These are phyloP conservation scores for Candida fluviatilis DNA, from an alignment of 805 yeast genomes.

Conservation along the genomic window DNA sequence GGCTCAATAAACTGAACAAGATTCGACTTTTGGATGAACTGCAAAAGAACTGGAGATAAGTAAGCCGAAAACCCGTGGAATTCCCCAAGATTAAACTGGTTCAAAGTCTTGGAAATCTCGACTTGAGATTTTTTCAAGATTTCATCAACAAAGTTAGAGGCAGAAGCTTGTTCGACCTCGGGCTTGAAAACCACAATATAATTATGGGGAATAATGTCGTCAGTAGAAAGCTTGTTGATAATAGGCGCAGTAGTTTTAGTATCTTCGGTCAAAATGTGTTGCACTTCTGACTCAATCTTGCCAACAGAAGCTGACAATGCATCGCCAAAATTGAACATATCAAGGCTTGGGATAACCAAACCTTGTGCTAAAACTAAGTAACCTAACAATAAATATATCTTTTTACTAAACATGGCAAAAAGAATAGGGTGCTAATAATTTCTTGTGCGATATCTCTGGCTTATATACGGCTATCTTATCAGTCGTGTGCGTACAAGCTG, in stretches of 20 bases:
- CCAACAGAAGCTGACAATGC: neutral
- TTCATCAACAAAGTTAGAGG: conserved; percentile 48
- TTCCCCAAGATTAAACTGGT: conserved; percentile 54
- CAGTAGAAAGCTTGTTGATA: neutral
- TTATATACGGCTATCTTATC: neutral
- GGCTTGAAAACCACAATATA: conserved; percentile 82
- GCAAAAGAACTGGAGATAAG: conserved; percentile 35
- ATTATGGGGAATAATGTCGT: conserved; percentile 53
- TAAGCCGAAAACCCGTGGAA: conserved; percentile 79
- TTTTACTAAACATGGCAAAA: conserved; percentile 2
- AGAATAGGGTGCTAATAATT: neutral
- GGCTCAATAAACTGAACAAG: conserved; percentile 33
- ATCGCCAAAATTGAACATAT: neutral
- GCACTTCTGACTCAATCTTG: conserved; percentile 1
- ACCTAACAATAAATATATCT: neutral
- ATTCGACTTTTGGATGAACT: conserved; percentile 8
- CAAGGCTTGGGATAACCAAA: conserved; percentile 3
- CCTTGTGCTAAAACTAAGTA: conserved; percentile 1
- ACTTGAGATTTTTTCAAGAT: conserved; percentile 50
- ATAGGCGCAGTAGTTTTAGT: neutral
- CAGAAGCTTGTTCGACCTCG: conserved; percentile 45
- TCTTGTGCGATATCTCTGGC: neutral
- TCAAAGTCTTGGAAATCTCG: conserved; percentile 20
- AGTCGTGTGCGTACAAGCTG: too few species aligned
- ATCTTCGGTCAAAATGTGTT: neutral